These are phyloP conservation scores for Gaeumannomyces tritici DNA, from an alignment of 2,329 filamentous ascomycete species.

Conservation along the genomic window DNA sequence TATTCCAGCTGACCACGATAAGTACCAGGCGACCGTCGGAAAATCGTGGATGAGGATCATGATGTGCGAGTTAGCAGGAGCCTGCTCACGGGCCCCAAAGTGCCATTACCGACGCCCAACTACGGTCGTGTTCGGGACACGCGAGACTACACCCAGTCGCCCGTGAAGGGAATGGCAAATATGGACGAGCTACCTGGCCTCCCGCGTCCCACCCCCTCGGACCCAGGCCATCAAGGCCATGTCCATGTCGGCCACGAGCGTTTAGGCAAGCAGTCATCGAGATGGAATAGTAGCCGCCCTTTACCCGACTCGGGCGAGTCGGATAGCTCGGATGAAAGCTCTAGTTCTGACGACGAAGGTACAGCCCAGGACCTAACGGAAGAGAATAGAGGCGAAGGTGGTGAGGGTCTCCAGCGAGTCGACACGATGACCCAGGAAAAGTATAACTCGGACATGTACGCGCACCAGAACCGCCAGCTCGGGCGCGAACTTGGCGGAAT, in stretches of 20 bases:
- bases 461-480: neutral
- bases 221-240: neutral
- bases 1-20: neutral
- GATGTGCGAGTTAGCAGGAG: neutral
- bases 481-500: neutral
- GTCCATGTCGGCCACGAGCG: neutral
- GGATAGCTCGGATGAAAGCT: neutral
- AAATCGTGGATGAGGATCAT: neutral
- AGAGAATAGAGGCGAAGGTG: neutral
- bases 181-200: neutral
- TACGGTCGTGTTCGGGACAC: neutral
- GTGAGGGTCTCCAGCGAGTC: neutral
- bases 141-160: neutral
- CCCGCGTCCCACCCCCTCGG: too few species aligned
- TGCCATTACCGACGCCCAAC: neutral
- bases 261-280: neutral
- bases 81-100: neutral
- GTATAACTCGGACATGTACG: neutral
- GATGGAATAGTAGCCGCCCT: neutral
- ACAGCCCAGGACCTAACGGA: neutral
- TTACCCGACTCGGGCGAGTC: neutral
- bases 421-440: neutral
- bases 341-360: neutral
- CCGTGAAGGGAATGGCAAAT: neutral
- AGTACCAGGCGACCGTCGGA: neutral